Evolutionary conservation across 352 stramenopile species (phyloP).

Genomic region (Pelagophyceae sp.): DNA sequence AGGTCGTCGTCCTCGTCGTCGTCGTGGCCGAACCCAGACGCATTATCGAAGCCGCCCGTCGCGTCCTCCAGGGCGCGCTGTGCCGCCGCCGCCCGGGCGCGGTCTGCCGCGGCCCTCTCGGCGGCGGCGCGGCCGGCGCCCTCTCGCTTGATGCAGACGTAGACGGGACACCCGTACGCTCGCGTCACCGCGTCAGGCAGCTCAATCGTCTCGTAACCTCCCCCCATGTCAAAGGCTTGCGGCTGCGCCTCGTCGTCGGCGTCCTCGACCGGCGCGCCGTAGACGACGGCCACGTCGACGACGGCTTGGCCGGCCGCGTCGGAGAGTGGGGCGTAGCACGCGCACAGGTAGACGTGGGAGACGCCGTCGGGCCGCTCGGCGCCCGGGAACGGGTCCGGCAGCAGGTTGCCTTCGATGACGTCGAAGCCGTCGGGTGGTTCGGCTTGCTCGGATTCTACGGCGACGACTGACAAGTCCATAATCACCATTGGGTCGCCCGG

Average conservation of each 20-base stretch:
- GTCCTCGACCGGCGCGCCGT: neutral
- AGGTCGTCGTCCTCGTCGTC: slow-evolving; percentile 19
- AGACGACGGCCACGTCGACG: slow-evolving; percentile 8
- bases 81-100: neutral
- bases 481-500: slow-evolving; percentile 6
- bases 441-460: neutral
- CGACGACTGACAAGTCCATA: slow-evolving; percentile 10
- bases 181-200: slow-evolving; percentile 6
- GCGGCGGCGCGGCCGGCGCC: slow-evolving; percentile 18
- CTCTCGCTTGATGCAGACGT: slow-evolving; percentile 24
- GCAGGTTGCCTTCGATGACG: neutral
- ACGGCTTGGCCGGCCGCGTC: neutral
- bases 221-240: neutral
- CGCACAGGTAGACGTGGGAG: neutral
- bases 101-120: slow-evolving; percentile 5
- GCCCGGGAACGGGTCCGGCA: neutral
- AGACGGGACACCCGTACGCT: slow-evolving; percentile 3
- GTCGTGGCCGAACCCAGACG: neutral
- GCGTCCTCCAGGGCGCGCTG: slow-evolving; percentile 13
- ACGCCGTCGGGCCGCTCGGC: neutral
- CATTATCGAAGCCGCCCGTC: neutral
- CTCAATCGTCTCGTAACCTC: slow-evolving; percentile 4
- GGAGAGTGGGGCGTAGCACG: neutral
- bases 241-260: neutral
- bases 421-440: slow-evolving; percentile 2